These are phyloP conservation scores for Nicotiana tomentosiformis DNA, from an alignment of 257 asterid genomes.

Conservation along the genomic window DNA sequence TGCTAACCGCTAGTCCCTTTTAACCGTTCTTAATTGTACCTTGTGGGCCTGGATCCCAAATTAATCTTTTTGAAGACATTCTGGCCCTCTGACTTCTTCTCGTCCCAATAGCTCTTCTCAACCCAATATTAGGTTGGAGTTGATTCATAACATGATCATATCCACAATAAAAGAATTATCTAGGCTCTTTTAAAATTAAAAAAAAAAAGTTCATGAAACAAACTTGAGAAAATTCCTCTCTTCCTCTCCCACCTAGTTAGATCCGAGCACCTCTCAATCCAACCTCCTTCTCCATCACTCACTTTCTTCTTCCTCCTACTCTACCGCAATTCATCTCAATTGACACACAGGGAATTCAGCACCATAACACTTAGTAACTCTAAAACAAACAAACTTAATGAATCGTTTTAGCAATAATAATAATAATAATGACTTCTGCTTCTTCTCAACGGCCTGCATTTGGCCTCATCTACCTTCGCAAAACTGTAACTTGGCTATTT, in stretches of 20 bases:
- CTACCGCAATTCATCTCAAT: constrained; percentile 1
- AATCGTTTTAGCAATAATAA: not conserved
- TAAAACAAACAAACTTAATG: not conserved
- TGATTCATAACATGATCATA: no score
- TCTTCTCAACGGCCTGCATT: constrained; percentile 27
- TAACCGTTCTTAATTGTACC: no score
- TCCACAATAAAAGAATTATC: no score
- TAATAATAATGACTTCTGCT: constrained; percentile 19
- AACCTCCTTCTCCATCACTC: constrained; percentile 21
- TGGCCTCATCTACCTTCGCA: constrained; percentile 39
- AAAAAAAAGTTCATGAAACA: not conserved
- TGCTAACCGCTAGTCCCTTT: no score
- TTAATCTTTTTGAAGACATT: no score
- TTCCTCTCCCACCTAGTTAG: not conserved
- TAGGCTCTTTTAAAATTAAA: no score
- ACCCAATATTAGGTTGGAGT: no score
- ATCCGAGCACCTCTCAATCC: constrained; percentile 13
- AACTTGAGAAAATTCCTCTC: not conserved
- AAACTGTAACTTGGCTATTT: constrained; percentile 35
- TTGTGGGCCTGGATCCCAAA: no score
- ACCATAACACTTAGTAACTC: constrained; percentile 4
- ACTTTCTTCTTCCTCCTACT: constrained; percentile 10
- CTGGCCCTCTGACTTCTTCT: no score
- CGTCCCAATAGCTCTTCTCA: no score
- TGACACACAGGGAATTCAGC: not conserved